A percentile compares a stretch with the other conserved stretches of the same genome.
Conservation (phyloP, 345 rosid genomes). For the Gossypium anomalum region DNA sequence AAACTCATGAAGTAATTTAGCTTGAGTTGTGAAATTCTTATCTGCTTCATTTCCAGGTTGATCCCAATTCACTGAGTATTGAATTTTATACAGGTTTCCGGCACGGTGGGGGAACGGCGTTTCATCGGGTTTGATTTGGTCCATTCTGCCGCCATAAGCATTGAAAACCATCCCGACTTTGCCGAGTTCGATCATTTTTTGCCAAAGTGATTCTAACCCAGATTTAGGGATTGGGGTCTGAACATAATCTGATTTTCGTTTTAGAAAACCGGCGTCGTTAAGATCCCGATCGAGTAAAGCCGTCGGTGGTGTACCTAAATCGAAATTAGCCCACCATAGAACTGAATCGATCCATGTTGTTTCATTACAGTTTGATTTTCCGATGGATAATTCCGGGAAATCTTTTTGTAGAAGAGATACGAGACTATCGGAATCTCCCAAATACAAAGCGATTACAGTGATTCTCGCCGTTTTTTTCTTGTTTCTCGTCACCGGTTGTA, state of each 20-base stretch:
- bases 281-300: neutral
- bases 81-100: neutral
- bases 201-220: neutral
- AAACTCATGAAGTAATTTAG: neutral
- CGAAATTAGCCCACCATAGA: neutral
- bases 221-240: neutral
- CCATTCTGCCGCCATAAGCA: neutral
- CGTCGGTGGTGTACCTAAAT: neutral
- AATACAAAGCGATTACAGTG: conserved; percentile 32
- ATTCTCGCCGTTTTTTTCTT: conserved; percentile 36
- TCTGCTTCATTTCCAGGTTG: neutral
- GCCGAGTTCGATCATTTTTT: neutral
- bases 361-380: neutral
- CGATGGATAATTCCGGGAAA: conserved; percentile 1
- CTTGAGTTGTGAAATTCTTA: neutral
- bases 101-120: neutral
- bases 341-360: neutral
- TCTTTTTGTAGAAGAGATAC: conserved; percentile 31
- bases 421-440: conserved; percentile 38
- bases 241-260: neutral
- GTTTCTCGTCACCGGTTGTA: conserved; percentile 48
- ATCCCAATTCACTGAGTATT: neutral
- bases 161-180: conserved; percentile 4
- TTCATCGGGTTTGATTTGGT: neutral
- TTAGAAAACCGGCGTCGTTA: neutral